Base-by-base conservation (phyloP, 1,284 basidiomycete genomes). In the Wolfiporia cocos region DNA sequence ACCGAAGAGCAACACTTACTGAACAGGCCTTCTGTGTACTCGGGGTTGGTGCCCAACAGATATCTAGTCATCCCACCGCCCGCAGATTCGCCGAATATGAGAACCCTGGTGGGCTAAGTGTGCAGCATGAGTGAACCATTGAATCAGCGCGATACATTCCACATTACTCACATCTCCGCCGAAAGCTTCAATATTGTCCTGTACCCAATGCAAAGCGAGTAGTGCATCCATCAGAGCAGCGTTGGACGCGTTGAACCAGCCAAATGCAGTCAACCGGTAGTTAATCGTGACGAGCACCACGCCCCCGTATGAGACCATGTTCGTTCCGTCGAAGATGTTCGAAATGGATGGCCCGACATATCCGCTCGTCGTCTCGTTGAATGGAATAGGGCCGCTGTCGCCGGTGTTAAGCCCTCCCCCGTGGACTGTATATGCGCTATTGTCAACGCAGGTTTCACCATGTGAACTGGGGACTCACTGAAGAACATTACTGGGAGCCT, bases 241-340 rank as follows among this genome's bases (percentile, higher is more conserved):
- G 24, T 48, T 48, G 0, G 47, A 48, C 9, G 47, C 47, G 21
- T 48, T 48, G 47, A 48, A 48, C 47, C 47, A 48, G 5, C 47
- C 47, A 20, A 48, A 42, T 2, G 47, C 42, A 1, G 36, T 44
- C 15, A 48, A 18, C 2, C 47, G 39, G 22, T 48, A 48, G 35
- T 48, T 44, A 29, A 44, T 33, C 9, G 47, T 48, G 17, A 48
- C 47, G 18, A 48, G 37, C 14, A 48, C 47, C 19, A 48, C 47
- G 10, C 47, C 47, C 17, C 39, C 47, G 29, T 48, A 48, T 3
- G 47, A 48, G 17, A 44, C 47, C 3, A 48, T 36, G 20, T 48
- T 48, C 14, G 42, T 44, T 20, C 47, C 47, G 28, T 48, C 47
- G 23, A 37, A 48, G 18, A 48, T 39, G 18, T 48, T 48, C 14